Conservation (phyloP, 1,284 basidiomycete genomes). For the Bjerkandera adusta region DNA sequence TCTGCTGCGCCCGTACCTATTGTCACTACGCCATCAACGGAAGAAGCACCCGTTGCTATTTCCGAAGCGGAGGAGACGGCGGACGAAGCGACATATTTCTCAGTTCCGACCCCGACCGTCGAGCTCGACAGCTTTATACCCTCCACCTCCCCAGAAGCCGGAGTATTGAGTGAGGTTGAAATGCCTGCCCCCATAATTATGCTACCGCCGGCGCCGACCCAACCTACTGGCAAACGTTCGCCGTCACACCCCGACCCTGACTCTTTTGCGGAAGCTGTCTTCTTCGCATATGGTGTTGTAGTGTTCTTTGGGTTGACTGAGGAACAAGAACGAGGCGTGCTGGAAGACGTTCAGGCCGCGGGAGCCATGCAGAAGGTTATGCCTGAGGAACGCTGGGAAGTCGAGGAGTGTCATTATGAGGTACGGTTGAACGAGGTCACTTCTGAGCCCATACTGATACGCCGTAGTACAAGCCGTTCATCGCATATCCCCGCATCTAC, state of each 20-base stretch:
- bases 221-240: conserved; percentile 1
- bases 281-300: conserved; percentile 84
- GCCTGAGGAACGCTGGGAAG: conserved; percentile 77
- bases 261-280: conserved; percentile 76
- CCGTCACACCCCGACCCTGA: conserved; percentile 12
- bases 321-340: conserved; percentile 70
- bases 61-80: conserved; percentile 89
- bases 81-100: conserved; percentile 85
- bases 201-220: neutral
- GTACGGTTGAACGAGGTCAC: conserved; percentile 38
- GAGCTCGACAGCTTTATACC: conserved; percentile 9
- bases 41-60: conserved; percentile 64
- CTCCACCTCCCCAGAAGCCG: conserved; percentile 7
- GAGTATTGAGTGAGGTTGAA: conserved; percentile 8
- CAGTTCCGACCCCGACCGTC: conserved; percentile 26
- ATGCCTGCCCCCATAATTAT: neutral
- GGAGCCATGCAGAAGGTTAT: conserved; percentile 61
- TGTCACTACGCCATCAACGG: conserved; percentile 47
- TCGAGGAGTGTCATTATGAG: conserved; percentile 87
- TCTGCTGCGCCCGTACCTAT: conserved; percentile 54
- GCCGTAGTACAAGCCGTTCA: conserved; percentile 76
- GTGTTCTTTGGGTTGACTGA: conserved; percentile 88
- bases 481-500: conserved; percentile 85
- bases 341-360: conserved; percentile 81
- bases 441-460: conserved; percentile 10